These are phyloP conservation scores for Francoa sonchifolia DNA, from an alignment of 441 rosid genomes.

Conservation along the genomic window DNA sequence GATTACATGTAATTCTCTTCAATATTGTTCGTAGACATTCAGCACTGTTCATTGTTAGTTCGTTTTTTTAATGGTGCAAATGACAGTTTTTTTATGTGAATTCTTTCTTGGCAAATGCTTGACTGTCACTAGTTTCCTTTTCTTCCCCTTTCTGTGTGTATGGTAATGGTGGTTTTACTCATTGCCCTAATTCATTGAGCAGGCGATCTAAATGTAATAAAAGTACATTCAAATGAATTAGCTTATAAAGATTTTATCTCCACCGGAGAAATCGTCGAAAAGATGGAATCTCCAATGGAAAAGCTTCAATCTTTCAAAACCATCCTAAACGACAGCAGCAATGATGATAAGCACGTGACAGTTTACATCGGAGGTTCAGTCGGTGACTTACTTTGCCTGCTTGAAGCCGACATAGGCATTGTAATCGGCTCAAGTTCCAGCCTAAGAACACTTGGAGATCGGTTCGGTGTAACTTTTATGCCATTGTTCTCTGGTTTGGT, in stretches of 20 bases:
- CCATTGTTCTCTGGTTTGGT: conserved; percentile 27
- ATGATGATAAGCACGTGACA: conserved; percentile 14
- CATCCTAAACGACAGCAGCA: conserved; percentile 13
- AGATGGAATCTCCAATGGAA: conserved; percentile 24
- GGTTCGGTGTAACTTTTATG: conserved; percentile 23
- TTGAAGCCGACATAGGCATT: conserved; percentile 30
- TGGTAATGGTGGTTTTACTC: background rate
- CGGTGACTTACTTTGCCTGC: conserved; percentile 32
- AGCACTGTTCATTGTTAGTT: too few species aligned
- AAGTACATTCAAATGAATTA: conserved; percentile 27
- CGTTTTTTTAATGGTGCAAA: too few species aligned
- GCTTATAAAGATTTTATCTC: conserved; percentile 20
- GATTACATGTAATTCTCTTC: too few species aligned
- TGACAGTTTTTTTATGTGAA: too few species aligned
- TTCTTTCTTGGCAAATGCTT: too few species aligned
- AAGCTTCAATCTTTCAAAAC: conserved; percentile 24
- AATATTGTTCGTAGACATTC: too few species aligned
- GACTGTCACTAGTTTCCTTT: background rate
- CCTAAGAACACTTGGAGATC: conserved; percentile 23
- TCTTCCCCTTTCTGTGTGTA: background rate
- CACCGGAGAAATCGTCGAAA: conserved; percentile 26
- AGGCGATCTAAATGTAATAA: conserved; percentile 20
- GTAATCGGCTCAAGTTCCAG: conserved; percentile 25
- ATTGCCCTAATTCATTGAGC: conserved; percentile 7
- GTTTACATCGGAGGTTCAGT: conserved; percentile 25